A percentile compares a stretch with the other conserved stretches of the same genome.
Evolutionary conservation across 2,329 filamentous ascomycete genomes (phyloP).

Genomic region (Thelonectria olida): DNA sequence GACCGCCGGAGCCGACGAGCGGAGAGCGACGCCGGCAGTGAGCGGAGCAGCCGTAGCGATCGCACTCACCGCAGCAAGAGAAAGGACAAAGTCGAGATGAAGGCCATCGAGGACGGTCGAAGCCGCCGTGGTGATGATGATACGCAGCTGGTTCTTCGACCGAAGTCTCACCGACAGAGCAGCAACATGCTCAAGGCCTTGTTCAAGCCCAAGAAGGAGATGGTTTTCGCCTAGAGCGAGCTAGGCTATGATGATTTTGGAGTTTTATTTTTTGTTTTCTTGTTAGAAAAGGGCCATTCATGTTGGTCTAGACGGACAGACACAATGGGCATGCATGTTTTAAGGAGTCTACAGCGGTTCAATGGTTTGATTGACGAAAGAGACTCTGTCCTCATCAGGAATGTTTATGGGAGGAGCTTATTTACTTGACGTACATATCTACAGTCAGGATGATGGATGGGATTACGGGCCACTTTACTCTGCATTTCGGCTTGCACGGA

Average conservation of each 20-base stretch:
- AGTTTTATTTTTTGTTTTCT: slow-evolving; percentile 14
- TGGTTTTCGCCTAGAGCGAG: slow-evolving; percentile 41
- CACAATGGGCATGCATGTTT: slow-evolving; percentile 6
- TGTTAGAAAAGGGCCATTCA: slow-evolving; percentile 17
- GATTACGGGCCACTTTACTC: not conserved
- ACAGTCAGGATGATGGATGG: slow-evolving; percentile 11
- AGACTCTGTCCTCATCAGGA: slow-evolving; percentile 4
- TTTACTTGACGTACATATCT: slow-evolving; percentile 2
- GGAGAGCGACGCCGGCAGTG: slow-evolving; percentile 51
- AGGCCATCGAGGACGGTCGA: slow-evolving; percentile 49
- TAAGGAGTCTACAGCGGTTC: slow-evolving; percentile 16
- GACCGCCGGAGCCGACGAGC: slow-evolving; percentile 32
- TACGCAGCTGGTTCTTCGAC: slow-evolving; percentile 53
- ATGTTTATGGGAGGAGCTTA: not conserved
- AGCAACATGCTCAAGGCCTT: slow-evolving; percentile 66
- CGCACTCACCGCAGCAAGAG: slow-evolving; percentile 37
- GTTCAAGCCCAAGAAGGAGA: slow-evolving; percentile 61
- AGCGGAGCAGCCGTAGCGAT: slow-evolving; percentile 46
- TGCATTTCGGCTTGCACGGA: not conserved
- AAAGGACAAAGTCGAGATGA: slow-evolving; percentile 44
- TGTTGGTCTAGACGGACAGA: slow-evolving; percentile 15
- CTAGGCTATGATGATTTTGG: slow-evolving; percentile 3
- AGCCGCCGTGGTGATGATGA: slow-evolving; percentile 48
- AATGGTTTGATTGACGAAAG: slow-evolving; percentile 3
- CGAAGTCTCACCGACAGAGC: slow-evolving; percentile 57